These are phyloP conservation scores for Calophaca sinica DNA, from an alignment of 306 rosid species.

Conservation along the genomic window DNA sequence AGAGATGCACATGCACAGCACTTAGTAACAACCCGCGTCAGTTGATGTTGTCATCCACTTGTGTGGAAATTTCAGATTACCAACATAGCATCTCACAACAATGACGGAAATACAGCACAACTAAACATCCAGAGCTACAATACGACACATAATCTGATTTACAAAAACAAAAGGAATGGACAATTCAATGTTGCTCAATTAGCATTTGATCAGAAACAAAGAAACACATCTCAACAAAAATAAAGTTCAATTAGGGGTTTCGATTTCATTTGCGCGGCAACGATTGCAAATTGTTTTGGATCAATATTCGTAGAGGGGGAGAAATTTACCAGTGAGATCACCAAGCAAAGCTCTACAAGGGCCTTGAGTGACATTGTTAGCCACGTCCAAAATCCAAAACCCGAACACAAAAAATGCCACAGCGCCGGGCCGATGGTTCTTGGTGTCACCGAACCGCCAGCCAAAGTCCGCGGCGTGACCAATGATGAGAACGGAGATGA, in stretches of 20 bases:
- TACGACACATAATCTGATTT: no score
- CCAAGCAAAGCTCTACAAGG: conserved; percentile 91
- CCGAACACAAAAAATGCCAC: conserved; percentile 72
- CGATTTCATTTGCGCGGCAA: not conserved
- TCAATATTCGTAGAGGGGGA: not conserved
- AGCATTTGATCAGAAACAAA: not conserved
- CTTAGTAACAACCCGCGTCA: no score
- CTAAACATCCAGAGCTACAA: no score
- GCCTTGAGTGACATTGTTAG: conserved; percentile 82
- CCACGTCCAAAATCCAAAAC: conserved; percentile 87
- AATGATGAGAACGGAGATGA: conserved; percentile 65
- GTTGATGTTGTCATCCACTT: no score
- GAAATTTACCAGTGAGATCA: conserved; percentile 80
- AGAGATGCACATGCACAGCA: no score
- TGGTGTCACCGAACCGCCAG: conserved; percentile 72
- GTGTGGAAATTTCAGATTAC: no score
- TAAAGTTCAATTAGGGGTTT: conserved; percentile 7
- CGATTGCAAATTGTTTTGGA: conserved; percentile 3
- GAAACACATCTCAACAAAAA: not conserved
- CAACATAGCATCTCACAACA: no score
- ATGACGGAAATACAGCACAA: no score
- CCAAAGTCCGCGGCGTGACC: conserved; percentile 89
- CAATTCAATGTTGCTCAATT: not conserved
- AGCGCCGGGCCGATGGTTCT: conserved; percentile 61
- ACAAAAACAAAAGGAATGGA: no score